Evolutionary conservation across 345 rosid species (phyloP).

Genomic region (Corchorus capsularis): DNA sequence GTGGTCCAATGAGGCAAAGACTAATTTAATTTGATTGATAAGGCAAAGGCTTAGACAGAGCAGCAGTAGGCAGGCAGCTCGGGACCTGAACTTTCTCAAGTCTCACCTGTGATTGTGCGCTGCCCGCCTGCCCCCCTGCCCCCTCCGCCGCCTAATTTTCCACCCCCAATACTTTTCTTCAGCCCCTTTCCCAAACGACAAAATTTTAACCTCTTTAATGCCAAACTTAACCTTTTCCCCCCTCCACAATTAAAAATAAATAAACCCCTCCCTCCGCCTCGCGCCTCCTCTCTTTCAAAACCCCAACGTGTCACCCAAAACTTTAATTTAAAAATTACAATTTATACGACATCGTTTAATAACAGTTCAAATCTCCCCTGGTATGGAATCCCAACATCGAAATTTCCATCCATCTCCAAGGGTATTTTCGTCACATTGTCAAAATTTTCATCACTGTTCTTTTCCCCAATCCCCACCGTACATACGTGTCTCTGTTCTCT

Average conservation of each 20-base stretch:
- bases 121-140: not conserved
- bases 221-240: conserved; percentile 14
- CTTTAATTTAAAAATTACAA: not conserved
- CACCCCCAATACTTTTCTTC: not conserved
- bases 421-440: not conserved
- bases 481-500: not conserved
- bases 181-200: conserved; percentile 11
- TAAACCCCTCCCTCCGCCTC: too few relatives aligned
- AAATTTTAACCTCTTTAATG: not conserved
- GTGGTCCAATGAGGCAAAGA: not conserved
- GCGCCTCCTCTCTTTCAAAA: conserved; percentile 18
- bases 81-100: not conserved
- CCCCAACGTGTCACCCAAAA: too few relatives aligned
- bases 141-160: conserved; percentile 12
- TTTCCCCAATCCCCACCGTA: not conserved
- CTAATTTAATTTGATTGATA: not conserved
- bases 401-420: not conserved
- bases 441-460: not conserved
- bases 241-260: not conserved
- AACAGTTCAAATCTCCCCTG: not conserved
- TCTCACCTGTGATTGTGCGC: conserved; percentile 23
- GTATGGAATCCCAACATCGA: not conserved
- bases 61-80: not conserved
- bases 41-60: not conserved
- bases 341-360: conserved; percentile 1